Conservation (phyloP, 2,329 filamentous ascomycete genomes). For the Nemania abortiva region DNA sequence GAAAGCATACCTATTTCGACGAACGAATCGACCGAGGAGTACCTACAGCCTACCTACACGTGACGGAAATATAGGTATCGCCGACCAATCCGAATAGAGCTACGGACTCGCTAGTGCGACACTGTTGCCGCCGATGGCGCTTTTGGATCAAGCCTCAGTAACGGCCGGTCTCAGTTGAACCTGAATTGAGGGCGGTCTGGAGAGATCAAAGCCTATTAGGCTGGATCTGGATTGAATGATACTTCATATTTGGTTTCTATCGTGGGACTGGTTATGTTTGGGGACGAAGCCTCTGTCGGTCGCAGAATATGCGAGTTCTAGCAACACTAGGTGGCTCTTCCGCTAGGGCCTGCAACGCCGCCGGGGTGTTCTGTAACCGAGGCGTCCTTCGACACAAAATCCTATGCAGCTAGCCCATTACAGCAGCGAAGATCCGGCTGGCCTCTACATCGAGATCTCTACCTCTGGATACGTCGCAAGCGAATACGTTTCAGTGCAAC, state of each 20-base stretch:
- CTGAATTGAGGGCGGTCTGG: not conserved
- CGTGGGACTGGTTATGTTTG: conserved; percentile 18
- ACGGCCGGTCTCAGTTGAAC: not conserved
- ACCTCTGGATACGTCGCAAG: conserved; percentile 5
- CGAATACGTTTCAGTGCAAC: conserved; percentile 20
- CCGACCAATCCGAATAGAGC: not conserved
- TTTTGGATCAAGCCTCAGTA: not conserved
- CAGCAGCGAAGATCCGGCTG: not conserved
- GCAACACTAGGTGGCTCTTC: not conserved
- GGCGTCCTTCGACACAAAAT: conserved; percentile 19
- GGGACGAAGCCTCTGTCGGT: not conserved
- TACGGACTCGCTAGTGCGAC: conserved; percentile 8
- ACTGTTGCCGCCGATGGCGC: not conserved
- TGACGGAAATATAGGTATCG: not conserved
- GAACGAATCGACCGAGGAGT: not conserved
- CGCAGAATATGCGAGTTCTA: conserved; percentile 10
- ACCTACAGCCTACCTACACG: not conserved
- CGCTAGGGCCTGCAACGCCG: conserved; percentile 14
- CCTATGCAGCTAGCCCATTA: conserved; percentile 10
- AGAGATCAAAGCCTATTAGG: not conserved
- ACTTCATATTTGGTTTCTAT: not conserved
- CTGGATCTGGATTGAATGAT: conserved; percentile 4
- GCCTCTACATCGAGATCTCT: not conserved
- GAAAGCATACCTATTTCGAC: conserved; percentile 4
- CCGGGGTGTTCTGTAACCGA: conserved; percentile 9